These are phyloP conservation scores for Entamoeba moshkovskii DNA, from an alignment of 208 protist species.

Conservation along the genomic window DNA sequence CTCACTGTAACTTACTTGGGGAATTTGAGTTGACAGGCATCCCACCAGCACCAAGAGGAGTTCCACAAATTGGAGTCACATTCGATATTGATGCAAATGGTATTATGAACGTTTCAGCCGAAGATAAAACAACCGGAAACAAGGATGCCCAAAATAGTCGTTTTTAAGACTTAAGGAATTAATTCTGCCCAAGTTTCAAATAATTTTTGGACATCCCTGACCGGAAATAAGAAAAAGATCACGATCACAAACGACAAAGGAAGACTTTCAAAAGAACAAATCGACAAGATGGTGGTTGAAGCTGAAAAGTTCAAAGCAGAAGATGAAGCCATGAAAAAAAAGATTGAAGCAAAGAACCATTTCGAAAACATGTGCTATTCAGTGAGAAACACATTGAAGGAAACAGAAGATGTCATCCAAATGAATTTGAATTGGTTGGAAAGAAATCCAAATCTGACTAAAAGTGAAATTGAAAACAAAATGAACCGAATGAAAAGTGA, in stretches of 20 bases:
- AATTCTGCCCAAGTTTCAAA: too few species aligned
- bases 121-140: conserved; percentile 72
- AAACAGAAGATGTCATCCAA: conserved; percentile 13
- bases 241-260: conserved; percentile 60
- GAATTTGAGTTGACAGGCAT: conserved; percentile 90
- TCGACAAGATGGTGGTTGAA: conserved; percentile 24
- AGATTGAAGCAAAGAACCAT: conserved; percentile 16
- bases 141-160: conserved; percentile 68
- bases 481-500: neutral
- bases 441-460: neutral
- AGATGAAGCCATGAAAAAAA: conserved; percentile 13
- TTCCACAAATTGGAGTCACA: conserved; percentile 67
- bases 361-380: conserved; percentile 16
- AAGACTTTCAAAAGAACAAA: conserved; percentile 26
- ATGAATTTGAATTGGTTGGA: conserved; percentile 23
- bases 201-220: conserved; percentile 70
- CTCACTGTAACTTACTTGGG: conserved; percentile 84
- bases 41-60: conserved; percentile 42
- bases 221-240: conserved; percentile 61
- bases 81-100: conserved; percentile 88
- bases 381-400: neutral
- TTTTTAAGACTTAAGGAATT: conserved; percentile 60
- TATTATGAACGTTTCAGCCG: conserved; percentile 82
- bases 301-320: conserved; percentile 15
- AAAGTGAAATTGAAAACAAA: conserved; percentile 12